Evolutionary conservation across 2,329 filamentous ascomycete genomes (phyloP).

Genomic region (Monosporascus sp.): DNA sequence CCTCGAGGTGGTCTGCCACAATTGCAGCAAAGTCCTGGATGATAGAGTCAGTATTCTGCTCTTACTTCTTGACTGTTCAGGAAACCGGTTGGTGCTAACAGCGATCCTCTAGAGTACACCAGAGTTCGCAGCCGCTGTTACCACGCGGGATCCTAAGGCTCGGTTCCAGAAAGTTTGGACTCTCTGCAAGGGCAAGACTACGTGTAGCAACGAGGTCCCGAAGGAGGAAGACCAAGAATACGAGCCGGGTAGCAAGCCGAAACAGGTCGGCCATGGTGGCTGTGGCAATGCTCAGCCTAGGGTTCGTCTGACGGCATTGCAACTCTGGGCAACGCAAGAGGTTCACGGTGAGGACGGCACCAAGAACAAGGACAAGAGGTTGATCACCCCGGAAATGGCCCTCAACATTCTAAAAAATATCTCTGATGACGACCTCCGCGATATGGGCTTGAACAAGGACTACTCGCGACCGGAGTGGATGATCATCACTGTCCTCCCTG

Average conservation of each 20-base stretch:
- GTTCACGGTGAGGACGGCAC: conserved; percentile 69
- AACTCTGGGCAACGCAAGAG: conserved; percentile 73
- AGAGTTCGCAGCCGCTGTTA: conserved; percentile 75
- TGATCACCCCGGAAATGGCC: conserved; percentile 78
- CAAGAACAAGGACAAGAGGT: conserved; percentile 70
- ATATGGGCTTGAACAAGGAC: conserved; percentile 89
- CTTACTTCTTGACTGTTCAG: conserved; percentile 45
- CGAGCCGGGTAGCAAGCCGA: conserved; percentile 50
- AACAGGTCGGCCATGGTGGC: conserved; percentile 69
- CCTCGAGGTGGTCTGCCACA: conserved; percentile 97
- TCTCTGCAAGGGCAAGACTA: conserved; percentile 81
- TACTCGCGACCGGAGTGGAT: conserved; percentile 98
- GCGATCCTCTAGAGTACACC: conserved; percentile 66
- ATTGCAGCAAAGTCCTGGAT: conserved; percentile 94
- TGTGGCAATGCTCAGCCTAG: conserved; percentile 89
- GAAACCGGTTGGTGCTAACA: conserved; percentile 56
- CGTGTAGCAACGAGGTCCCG: conserved; percentile 75
- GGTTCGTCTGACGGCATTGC: conserved; percentile 81
- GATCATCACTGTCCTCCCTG: conserved; percentile 89
- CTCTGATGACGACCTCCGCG: conserved; percentile 69
- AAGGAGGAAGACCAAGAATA: conserved; percentile 66
- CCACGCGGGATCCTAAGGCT: conserved; percentile 84
- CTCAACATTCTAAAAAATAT: conserved; percentile 84
- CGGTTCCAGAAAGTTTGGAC: conserved; percentile 92
- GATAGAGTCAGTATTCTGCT: conserved; percentile 88